phyloP scores from a whole-genome alignment of 805 yeast genomes.

The Monosporozyma solicola region DNA sequence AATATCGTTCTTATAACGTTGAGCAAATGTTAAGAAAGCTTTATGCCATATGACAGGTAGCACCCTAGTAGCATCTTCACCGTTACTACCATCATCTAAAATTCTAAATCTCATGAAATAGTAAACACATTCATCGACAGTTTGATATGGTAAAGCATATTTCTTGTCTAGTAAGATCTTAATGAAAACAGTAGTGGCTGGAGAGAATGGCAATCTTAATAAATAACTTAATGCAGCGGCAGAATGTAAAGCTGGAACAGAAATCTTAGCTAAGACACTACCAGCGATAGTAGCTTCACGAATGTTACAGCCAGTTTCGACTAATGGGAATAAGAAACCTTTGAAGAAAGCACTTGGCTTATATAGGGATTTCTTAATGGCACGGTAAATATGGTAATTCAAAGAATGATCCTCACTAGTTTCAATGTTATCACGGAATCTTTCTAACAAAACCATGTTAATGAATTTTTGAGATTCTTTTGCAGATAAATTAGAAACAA shows the following conservation, averaged over 20 bases:
- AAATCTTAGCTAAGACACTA: constrained; percentile 78
- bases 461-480: constrained; percentile 83
- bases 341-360: constrained; percentile 97
- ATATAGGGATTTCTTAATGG: constrained; percentile 85
- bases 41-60: constrained; percentile 97
- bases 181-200: constrained; percentile 85
- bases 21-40: constrained; percentile 89
- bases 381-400: constrained; percentile 87
- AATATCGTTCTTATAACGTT: constrained; percentile 91
- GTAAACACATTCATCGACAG: constrained; percentile 86
- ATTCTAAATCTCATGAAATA: constrained; percentile 87
- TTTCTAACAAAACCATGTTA: constrained; percentile 54
- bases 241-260: constrained; percentile 91
- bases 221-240: constrained; percentile 89
- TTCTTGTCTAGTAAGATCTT: constrained; percentile 85
- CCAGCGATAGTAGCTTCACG: constrained; percentile 95
- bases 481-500: constrained; percentile 83
- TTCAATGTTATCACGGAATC: constrained; percentile 64
- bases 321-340: constrained; percentile 87
- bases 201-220: constrained; percentile 71
- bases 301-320: constrained; percentile 79
- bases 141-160: constrained; percentile 94
- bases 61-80: constrained; percentile 35
- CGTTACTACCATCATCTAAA: constrained; percentile 36
- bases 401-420: constrained; percentile 66